Percentiles rank a stretch among this genome's conserved stretches.
phyloP scores from a whole-genome alignment of 352 stramenopile genomes.

The Globisporangium cystogenes region DNA sequence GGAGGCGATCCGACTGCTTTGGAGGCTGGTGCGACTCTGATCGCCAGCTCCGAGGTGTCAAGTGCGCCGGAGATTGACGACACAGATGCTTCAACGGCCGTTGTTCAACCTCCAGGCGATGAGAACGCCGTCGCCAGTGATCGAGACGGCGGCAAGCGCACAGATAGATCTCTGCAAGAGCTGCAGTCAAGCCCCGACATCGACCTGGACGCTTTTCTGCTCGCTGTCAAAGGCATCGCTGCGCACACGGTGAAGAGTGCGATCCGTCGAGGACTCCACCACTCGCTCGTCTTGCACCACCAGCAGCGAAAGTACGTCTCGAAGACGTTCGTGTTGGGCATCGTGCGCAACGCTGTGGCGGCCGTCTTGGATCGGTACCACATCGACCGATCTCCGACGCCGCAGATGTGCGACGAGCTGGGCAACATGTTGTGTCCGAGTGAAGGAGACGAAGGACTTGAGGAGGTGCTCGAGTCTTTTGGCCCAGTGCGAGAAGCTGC shows the following conservation, averaged over 20 bases:
- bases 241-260: slow-evolving; percentile 2
- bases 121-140: neutral
- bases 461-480: neutral
- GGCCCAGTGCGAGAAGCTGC: too few species aligned
- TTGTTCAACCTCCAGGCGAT: neutral
- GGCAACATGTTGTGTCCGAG: neutral
- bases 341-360: neutral
- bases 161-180: neutral
- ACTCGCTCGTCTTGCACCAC: slow-evolving; percentile 9
- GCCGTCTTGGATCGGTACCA: neutral
- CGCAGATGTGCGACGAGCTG: neutral
- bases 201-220: neutral
- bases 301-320: slow-evolving; percentile 7
- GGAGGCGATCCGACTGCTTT: too few species aligned
- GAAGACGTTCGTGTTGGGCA: slow-evolving; percentile 8
- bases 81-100: too few species aligned
- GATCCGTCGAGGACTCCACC: slow-evolving; percentile 9
- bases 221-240: neutral
- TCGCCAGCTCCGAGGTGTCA: too few species aligned
- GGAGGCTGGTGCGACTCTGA: too few species aligned
- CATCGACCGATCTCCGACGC: neutral
- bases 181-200: neutral
- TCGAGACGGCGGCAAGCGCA: too few species aligned
- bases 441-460: neutral
- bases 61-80: too few species aligned